Evolutionary conservation across 139 green algal genomes (phyloP).

Genomic region (Picochlorum costavermella): DNA sequence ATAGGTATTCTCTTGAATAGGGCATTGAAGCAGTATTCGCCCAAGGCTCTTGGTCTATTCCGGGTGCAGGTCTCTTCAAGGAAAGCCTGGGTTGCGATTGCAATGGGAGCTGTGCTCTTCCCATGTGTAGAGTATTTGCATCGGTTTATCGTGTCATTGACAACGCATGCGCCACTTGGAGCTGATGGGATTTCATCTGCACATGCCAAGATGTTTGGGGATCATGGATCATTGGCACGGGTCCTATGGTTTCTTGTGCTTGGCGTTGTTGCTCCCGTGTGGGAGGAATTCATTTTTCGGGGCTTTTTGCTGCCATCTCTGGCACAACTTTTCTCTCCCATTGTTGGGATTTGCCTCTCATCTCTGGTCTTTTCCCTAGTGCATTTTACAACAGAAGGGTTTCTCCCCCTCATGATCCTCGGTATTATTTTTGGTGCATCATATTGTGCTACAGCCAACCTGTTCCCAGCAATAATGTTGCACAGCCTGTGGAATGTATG

Average conservation of each 20-base stretch:
- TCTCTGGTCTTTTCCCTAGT: constrained; percentile 71
- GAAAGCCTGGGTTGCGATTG: constrained; percentile 18
- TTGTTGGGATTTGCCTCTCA: constrained; percentile 35
- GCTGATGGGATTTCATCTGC: background rate
- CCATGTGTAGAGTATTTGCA: constrained; percentile 25
- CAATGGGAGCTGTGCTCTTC: constrained; percentile 27
- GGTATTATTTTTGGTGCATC: constrained; percentile 70
- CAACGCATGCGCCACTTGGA: background rate
- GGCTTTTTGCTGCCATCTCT: constrained; percentile 87
- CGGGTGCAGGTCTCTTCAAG: constrained; percentile 10
- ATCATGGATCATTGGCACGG: background rate
- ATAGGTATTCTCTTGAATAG: constrained; percentile 59
- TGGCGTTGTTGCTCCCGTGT: constrained; percentile 73
- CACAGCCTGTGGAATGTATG: constrained; percentile 33
- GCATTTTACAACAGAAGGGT: constrained; percentile 75
- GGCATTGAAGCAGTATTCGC: constrained; percentile 47
- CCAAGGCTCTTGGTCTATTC: constrained; percentile 37
- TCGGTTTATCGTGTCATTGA: background rate
- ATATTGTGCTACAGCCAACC: constrained; percentile 64
- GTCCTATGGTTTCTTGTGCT: constrained; percentile 62
- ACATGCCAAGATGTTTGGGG: constrained; percentile 2
- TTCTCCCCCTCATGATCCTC: constrained; percentile 81
- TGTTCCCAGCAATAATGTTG: constrained; percentile 41
- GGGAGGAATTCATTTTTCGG: constrained; percentile 93
- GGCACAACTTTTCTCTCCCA: constrained; percentile 51